These are phyloP conservation scores for Triglochin maritima DNA, from an alignment of 106 monocot genomes.

Conservation along the genomic window DNA sequence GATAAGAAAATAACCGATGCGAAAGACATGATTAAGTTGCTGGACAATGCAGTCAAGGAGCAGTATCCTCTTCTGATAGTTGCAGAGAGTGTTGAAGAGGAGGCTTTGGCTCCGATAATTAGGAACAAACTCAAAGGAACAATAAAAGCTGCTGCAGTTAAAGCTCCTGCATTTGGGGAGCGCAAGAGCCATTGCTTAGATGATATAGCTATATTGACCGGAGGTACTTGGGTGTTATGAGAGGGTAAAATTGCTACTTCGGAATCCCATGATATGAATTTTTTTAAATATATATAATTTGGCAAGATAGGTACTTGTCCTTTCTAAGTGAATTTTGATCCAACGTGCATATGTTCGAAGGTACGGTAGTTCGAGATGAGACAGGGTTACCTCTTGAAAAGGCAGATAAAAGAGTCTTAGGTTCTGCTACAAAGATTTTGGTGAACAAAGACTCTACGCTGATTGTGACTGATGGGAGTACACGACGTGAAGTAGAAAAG, in stretches of 20 bases:
- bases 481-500: constrained; percentile 39
- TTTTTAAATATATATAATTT: too few relatives aligned
- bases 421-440: constrained; percentile 58
- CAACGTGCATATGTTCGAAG: constrained; percentile 40
- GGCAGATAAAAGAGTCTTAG: constrained; percentile 59
- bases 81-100: constrained; percentile 64
- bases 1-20: constrained; percentile 74
- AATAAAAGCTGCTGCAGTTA: constrained; percentile 63
- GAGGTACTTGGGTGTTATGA: constrained; percentile 38
- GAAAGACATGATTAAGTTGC: constrained; percentile 50
- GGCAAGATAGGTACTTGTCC: too few relatives aligned
- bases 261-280: too few relatives aligned
- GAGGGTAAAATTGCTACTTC: constrained; percentile 2
- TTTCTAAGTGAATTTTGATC: too few relatives aligned
- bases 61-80: constrained; percentile 71
- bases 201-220: constrained; percentile 82
- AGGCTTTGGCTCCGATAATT: constrained; percentile 60
- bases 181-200: constrained; percentile 75
- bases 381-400: constrained; percentile 70
- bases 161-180: constrained; percentile 92
- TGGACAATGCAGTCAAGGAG: constrained; percentile 71
- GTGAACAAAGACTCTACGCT: constrained; percentile 75
- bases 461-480: constrained; percentile 80
- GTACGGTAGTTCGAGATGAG: constrained; percentile 63
- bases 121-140: constrained; percentile 83